A percentile compares a stretch with the other conserved stretches of the same genome.
These are phyloP conservation scores for Flammula alnicola DNA, from an alignment of 1,284 basidiomycete species.

Conservation along the genomic window DNA sequence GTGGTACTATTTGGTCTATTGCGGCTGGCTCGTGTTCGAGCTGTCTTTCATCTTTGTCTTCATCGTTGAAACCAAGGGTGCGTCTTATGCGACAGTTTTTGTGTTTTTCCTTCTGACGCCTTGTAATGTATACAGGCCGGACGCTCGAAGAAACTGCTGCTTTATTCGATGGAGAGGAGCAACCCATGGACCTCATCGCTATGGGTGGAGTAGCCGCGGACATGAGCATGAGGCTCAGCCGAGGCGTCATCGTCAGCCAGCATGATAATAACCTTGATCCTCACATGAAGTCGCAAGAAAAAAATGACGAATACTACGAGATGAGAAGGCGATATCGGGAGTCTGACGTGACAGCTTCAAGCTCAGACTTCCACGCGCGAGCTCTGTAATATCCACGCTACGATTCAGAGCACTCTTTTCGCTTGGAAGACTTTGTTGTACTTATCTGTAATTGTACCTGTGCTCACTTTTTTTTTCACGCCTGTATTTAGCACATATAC, in stretches of 20 bases:
- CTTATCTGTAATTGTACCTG: too few relatives aligned
- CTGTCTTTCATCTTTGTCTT: conserved; percentile 58
- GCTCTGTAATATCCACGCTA: conserved; percentile 17
- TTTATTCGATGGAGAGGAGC: conserved; percentile 63
- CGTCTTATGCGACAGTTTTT: not conserved
- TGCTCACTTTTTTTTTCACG: too few relatives aligned
- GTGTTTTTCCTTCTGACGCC: not conserved
- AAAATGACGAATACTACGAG: conserved; percentile 29
- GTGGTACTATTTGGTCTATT: conserved; percentile 71
- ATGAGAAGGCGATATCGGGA: conserved; percentile 28
- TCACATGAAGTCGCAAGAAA: conserved; percentile 13
- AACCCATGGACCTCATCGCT: conserved; percentile 46
- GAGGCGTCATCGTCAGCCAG: conserved; percentile 23
- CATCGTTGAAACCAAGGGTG: conserved; percentile 67
- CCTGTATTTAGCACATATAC: too few relatives aligned
- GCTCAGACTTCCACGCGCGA: conserved; percentile 19
- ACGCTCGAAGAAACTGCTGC: conserved; percentile 72
- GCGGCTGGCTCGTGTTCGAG: conserved; percentile 64
- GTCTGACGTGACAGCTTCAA: conserved; percentile 22
- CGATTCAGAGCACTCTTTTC: too few relatives aligned
- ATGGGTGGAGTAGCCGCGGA: conserved; percentile 58
- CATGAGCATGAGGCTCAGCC: conserved; percentile 47
- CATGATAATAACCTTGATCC: too few relatives aligned
- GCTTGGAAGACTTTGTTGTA: too few relatives aligned
- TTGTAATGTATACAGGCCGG: conserved; percentile 41